A percentile compares a stretch with the other conserved stretches of the same genome.
Conservation (phyloP, 345 rosid genomes). For the Isatis tinctoria region DNA sequence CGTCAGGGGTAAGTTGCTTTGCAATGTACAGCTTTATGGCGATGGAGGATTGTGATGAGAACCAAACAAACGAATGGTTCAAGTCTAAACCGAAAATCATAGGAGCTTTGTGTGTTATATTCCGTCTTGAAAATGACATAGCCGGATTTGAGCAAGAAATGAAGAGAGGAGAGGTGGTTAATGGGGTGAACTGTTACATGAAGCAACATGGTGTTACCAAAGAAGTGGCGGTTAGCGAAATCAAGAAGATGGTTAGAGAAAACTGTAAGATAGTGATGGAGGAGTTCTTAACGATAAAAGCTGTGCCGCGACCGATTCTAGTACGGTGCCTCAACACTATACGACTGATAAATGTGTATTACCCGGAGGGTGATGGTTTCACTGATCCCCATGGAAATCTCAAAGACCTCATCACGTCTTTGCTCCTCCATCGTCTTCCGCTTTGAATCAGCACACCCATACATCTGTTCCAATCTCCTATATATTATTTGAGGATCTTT, state of each 20-base stretch:
- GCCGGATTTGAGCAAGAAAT: not conserved
- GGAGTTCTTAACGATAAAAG: not conserved
- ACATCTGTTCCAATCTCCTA: too few species aligned
- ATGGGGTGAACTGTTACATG: not conserved
- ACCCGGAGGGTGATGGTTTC: not conserved
- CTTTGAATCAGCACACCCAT: not conserved
- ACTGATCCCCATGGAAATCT: not conserved
- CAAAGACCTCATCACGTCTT: not conserved
- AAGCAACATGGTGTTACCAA: not conserved
- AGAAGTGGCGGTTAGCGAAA: not conserved
- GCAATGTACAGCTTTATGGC: not conserved
- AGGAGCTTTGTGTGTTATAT: not conserved
- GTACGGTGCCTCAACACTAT: not conserved
- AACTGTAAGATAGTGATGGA: not conserved
- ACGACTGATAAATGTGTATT: not conserved
- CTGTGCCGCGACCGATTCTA: not conserved
- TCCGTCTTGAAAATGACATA: slow-evolving; percentile 1
- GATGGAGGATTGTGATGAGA: not conserved
- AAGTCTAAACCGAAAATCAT: not conserved
- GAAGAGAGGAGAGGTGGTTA: not conserved
- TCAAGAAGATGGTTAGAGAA: not conserved
- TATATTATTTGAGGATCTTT: too few species aligned
- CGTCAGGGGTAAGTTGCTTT: not conserved
- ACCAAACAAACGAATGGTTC: not conserved
- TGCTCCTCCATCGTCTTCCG: not conserved